Percentiles rank a stretch among this genome's conserved stretches.
Evolutionary conservation across 2,329 filamentous ascomycete species (phyloP).

Genomic region (Diaporthe sp.): DNA sequence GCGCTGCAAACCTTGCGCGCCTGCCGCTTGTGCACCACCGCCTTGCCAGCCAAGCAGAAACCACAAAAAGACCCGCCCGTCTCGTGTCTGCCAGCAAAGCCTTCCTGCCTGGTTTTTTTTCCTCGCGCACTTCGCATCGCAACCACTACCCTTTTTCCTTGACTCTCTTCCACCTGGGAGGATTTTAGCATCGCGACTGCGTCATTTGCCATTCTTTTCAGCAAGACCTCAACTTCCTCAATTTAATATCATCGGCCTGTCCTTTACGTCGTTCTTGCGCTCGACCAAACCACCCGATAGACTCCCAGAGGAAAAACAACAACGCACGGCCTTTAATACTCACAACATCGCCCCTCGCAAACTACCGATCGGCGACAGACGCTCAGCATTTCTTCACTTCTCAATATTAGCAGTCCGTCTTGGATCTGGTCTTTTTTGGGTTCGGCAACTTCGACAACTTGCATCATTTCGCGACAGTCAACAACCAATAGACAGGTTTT

Average conservation of each 20-base stretch:
- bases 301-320: slow-evolving; percentile 6
- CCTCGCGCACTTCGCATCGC: slow-evolving; percentile 30
- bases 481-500: slow-evolving; percentile 12
- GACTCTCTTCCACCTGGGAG: slow-evolving; percentile 36
- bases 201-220: slow-evolving; percentile 38
- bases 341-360: slow-evolving; percentile 4
- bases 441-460: slow-evolving; percentile 30
- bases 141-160: slow-evolving; percentile 29
- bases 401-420: slow-evolving; percentile 30
- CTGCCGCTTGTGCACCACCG: slow-evolving; percentile 33
- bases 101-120: slow-evolving; percentile 14
- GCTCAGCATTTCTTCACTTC: slow-evolving; percentile 35
- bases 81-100: slow-evolving; percentile 29
- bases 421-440: slow-evolving; percentile 31
- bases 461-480: slow-evolving; percentile 36
- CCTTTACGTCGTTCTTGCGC: slow-evolving; percentile 35
- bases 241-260: slow-evolving; percentile 37
- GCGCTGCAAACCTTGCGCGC: slow-evolving; percentile 35
- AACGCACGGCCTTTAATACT: slow-evolving; percentile 24
- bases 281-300: slow-evolving; percentile 28
- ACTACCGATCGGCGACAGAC: slow-evolving; percentile 5
- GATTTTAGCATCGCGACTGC: slow-evolving; percentile 38
- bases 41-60: slow-evolving; percentile 19
- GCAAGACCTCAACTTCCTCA: slow-evolving; percentile 30
- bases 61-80: slow-evolving; percentile 35